Evolutionary conservation across 106 monocot species (phyloP).

Genomic region (Allium cepa): DNA sequence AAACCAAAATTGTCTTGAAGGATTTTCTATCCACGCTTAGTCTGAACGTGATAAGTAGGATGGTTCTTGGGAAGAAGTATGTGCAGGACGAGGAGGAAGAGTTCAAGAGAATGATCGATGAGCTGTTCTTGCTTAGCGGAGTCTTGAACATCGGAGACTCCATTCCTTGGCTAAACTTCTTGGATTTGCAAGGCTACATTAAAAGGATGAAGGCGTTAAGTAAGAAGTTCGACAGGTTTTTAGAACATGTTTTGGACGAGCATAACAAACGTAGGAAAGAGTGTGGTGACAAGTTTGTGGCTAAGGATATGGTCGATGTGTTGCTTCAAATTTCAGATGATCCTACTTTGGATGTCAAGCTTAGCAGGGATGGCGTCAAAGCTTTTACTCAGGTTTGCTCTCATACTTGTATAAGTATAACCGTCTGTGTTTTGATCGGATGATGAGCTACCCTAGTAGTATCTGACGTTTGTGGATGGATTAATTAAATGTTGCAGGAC

Average conservation of each 20-base stretch:
- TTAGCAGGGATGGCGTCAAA: conserved; percentile 54
- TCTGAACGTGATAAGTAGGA: conserved; percentile 56
- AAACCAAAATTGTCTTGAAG: conserved; percentile 14
- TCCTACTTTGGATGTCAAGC: conserved; percentile 36
- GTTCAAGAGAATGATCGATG: conserved; percentile 80
- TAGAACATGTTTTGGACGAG: conserved; percentile 70
- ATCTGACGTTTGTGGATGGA: too few species aligned
- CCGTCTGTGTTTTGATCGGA: not conserved
- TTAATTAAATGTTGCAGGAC: too few species aligned
- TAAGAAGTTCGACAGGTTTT: conserved; percentile 59
- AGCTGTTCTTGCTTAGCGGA: conserved; percentile 70
- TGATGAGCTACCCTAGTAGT: too few species aligned
- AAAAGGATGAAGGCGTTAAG: conserved; percentile 61
- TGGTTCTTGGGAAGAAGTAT: conserved; percentile 70
- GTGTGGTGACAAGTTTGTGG: conserved; percentile 28
- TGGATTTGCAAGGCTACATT: conserved; percentile 67
- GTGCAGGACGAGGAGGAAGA: conserved; percentile 26
- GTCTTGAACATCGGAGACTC: conserved; percentile 55
- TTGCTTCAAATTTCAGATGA: conserved; percentile 45
- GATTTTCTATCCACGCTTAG: conserved; percentile 48
- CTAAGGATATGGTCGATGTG: conserved; percentile 65
- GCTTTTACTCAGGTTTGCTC: conserved; percentile 43
- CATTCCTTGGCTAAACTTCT: conserved; percentile 48
- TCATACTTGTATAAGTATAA: not conserved
- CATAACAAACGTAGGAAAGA: conserved; percentile 36